Evolutionary conservation across 129 eudicot genomes (phyloP), one percentile per base, ranked within the genome.

Genomic region (Arctium lappa): DNA sequence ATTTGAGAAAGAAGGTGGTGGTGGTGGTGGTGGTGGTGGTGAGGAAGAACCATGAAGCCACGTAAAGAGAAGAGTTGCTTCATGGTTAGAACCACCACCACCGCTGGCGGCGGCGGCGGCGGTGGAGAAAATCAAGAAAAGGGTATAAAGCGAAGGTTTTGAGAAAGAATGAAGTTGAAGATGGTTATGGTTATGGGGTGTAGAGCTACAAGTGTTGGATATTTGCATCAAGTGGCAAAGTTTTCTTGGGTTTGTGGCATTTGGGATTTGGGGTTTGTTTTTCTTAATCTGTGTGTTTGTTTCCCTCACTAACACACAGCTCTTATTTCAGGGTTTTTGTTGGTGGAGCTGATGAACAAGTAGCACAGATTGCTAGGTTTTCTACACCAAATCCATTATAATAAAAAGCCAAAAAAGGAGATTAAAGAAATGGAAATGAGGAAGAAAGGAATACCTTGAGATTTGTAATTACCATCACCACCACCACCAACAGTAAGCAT

Each of bases 11-110:
- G 75, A 80, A 76, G 82, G 27, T 12, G 83, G 74, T 65, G 91
- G 86, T 75, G 91, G 27, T 12, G 83, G 74, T 65, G 91, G 86
- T 75, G 91, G 62, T 2, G 27, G 27, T 22, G 27, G 62, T 2
- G 91, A 88, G 62, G 78, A 86, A 81, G 88, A 86, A 46, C 91
- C 80, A 11, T 87, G 86, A 78, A 86, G 91, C 93, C 93, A 90
- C 38, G 89, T 80, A 6, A 86, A 81, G 0, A 90, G 79, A 34
- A 87, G 76, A 12, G 70, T 76, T 10, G 89, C 93, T 87, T 90
- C 93, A 85, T 83, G 85, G 80, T 85, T 89, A 73, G 86, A 83
- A 71, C 86, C 87, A 66, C 71, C 46, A 10, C 9, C 50, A 10
- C 11, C 38, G 37, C 4, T 46, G 31, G 12, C n/a, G 70, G 15